Conservation (phyloP, 2,329 filamentous ascomycete species). For the Blastomyces emzantsi region DNA sequence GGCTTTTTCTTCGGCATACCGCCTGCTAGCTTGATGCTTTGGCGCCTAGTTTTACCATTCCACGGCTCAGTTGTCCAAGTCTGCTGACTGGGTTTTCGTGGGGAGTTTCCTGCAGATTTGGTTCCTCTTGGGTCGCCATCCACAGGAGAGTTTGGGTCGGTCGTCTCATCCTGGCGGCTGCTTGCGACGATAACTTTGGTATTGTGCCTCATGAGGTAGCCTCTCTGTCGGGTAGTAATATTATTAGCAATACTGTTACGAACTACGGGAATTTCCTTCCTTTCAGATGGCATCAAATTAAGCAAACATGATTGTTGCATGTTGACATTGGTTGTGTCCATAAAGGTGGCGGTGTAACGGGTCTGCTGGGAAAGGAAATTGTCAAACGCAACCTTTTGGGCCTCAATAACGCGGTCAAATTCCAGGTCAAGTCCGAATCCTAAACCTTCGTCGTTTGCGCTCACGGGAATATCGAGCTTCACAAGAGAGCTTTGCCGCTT, state of each 20-base stretch:
- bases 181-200: conserved; percentile 95
- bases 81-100: conserved; percentile 72
- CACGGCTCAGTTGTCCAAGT: conserved; percentile 97
- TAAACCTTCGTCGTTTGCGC: conserved; percentile 56
- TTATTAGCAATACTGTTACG: conserved; percentile 50
- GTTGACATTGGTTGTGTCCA: conserved; percentile 3
- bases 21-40: conserved; percentile 51
- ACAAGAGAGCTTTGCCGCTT: conserved; percentile 65
- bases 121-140: conserved; percentile 35
- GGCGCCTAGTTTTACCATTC: conserved; percentile 69
- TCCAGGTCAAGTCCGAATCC: conserved; percentile 83
- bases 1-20: conserved; percentile 53
- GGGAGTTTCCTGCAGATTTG: conserved; percentile 58
- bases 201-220: conserved; percentile 97
- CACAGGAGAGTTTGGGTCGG: conserved; percentile 22
- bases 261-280: conserved; percentile 22
- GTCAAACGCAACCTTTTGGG: conserved; percentile 78
- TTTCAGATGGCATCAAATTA: conserved; percentile 11
- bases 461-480: conserved; percentile 71
- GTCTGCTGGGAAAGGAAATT: conserved; percentile 35
- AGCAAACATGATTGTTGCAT: not conserved
- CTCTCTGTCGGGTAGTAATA: conserved; percentile 65
- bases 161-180: conserved; percentile 54
- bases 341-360: conserved; percentile 6
- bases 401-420: conserved; percentile 89